Percentiles rank a stretch among this genome's conserved stretches.
These are phyloP conservation scores for Phytophthora citricola DNA, from an alignment of 352 stramenopile species.

Conservation along the genomic window DNA sequence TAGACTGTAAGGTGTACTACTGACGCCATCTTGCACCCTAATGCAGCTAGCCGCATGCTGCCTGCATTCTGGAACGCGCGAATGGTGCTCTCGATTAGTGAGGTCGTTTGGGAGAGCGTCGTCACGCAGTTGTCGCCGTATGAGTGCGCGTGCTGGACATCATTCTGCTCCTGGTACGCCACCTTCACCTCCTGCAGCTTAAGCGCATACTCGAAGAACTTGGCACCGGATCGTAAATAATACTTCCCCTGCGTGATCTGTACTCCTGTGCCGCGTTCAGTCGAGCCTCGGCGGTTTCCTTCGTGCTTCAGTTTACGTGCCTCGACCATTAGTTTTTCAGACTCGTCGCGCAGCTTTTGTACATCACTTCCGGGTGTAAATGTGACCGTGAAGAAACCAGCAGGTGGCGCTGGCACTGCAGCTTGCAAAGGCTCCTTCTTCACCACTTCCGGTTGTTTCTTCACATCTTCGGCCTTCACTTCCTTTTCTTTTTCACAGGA, in stretches of 20 bases:
- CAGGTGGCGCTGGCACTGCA: slow-evolving; percentile 6
- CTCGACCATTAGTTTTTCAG: slow-evolving; percentile 65
- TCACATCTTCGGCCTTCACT: slow-evolving; percentile 50
- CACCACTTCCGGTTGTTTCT: slow-evolving; percentile 32
- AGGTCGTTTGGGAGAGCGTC: slow-evolving; percentile 79
- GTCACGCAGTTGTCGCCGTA: slow-evolving; percentile 72
- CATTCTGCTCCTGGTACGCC: slow-evolving; percentile 75
- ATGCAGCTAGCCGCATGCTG: slow-evolving; percentile 66
- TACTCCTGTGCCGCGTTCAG: slow-evolving; percentile 45
- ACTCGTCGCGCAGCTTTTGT: slow-evolving; percentile 58
- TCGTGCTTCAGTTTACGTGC: slow-evolving; percentile 84
- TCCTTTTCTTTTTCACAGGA: slow-evolving; percentile 36
- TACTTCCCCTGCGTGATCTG: slow-evolving; percentile 74
- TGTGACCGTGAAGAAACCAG: slow-evolving; percentile 59
- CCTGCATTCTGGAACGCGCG: slow-evolving; percentile 65
- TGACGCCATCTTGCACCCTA: slow-evolving; percentile 85
- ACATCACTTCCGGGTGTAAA: slow-evolving; percentile 51
- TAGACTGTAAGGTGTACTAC: slow-evolving; percentile 85
- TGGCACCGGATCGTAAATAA: slow-evolving; percentile 79
- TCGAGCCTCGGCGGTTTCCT: slow-evolving; percentile 65
- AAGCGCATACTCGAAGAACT: slow-evolving; percentile 87
- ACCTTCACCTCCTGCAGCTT: slow-evolving; percentile 83
- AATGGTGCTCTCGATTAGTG: slow-evolving; percentile 84
- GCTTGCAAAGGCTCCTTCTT: slow-evolving; percentile 35
- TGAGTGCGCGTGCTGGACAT: slow-evolving; percentile 63